phyloP scores from a whole-genome alignment of 306 rosid species.

The Acacia melanoxylon region DNA sequence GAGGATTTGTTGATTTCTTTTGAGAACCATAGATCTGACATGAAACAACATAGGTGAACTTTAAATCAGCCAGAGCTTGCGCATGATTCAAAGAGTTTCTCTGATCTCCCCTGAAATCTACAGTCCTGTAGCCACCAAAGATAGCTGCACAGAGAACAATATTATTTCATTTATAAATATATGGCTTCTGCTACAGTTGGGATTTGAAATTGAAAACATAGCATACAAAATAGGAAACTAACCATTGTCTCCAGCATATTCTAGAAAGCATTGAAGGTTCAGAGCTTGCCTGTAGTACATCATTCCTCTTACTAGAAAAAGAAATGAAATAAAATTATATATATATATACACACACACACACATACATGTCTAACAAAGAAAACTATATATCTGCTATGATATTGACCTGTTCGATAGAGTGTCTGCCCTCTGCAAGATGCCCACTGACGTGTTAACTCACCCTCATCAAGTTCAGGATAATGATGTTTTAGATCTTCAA shows the following conservation, averaged over 20 bases:
- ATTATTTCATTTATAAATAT: constrained; percentile 23
- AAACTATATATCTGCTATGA: constrained; percentile 7
- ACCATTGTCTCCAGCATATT: constrained; percentile 67
- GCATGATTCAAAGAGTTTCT: constrained; percentile 41
- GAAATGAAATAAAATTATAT: constrained; percentile 15
- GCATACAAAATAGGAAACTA: constrained; percentile 34
- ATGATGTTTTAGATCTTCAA: constrained; percentile 23
- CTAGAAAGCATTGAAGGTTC: constrained; percentile 68
- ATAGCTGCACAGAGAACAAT: constrained; percentile 47
- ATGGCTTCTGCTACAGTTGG: neutral
- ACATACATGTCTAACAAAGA: constrained; percentile 20
- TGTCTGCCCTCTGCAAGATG: constrained; percentile 95
- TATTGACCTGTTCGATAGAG: constrained; percentile 89
- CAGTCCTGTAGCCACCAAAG: constrained; percentile 45
- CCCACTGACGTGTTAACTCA: constrained; percentile 73
- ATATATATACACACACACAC: neutral
- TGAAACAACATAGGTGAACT: constrained; percentile 95
- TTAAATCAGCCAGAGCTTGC: constrained; percentile 84
- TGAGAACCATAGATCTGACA: constrained; percentile 87
- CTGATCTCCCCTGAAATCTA: constrained; percentile 27
- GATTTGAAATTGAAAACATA: constrained; percentile 26
- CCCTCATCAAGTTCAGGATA: constrained; percentile 27
- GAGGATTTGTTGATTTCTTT: constrained; percentile 55
- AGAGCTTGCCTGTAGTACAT: constrained; percentile 86
- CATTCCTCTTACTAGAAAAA: constrained; percentile 90